Base-by-base conservation (phyloP, 345 rosid species). In the Syzygium grande region DNA sequence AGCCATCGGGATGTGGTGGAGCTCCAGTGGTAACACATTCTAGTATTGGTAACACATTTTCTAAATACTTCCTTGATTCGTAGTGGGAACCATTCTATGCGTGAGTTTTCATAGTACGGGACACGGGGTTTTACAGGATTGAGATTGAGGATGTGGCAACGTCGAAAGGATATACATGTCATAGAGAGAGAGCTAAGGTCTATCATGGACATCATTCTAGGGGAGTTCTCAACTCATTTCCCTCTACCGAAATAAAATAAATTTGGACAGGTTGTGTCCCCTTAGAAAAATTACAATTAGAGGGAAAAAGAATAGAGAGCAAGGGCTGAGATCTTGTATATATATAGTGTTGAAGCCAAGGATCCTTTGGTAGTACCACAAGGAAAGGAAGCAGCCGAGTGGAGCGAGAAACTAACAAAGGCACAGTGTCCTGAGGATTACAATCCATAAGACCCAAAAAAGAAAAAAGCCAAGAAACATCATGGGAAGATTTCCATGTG, bases 401-500 rank as follows among this genome's bases (percentile, higher is more conserved):
- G 27, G 22, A 53, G 86, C 86, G 29, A 84, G 86, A 84, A 84
- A 84, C 49, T 9, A 17, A 68, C 79, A 22, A 68, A 30, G 23
- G 86, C 58, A 4, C 43, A 11, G 61, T 34, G 30, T 16, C 59
- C 17, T n/a, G 29, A 52, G 43, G 86, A 52, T 84, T 16, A 5
- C 41, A 84, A 55, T 84, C 80, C 80, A 30, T 15, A 14, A 11
- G 21, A 68, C 34, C 17, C 16, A 58, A 55, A 10, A 52, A 78
- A 38, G 3, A 43, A 9, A 10, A 27, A 53, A 55, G 23, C 46
- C 46, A 52, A 49, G 78, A 7, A 34, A 30, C 88, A 87, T 80
- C 86, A 96, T 97, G 99, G 98, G 93, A 84, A 93, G 98, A 90
- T 84, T 93, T 88, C 98, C 98, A 87, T 95, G 97, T 89, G 95